A percentile compares a stretch with the other conserved stretches of the same genome.
These are phyloP conservation scores for Rhodotorula sp. DNA, from an alignment of 1,284 basidiomycete genomes.

Conservation along the genomic window DNA sequence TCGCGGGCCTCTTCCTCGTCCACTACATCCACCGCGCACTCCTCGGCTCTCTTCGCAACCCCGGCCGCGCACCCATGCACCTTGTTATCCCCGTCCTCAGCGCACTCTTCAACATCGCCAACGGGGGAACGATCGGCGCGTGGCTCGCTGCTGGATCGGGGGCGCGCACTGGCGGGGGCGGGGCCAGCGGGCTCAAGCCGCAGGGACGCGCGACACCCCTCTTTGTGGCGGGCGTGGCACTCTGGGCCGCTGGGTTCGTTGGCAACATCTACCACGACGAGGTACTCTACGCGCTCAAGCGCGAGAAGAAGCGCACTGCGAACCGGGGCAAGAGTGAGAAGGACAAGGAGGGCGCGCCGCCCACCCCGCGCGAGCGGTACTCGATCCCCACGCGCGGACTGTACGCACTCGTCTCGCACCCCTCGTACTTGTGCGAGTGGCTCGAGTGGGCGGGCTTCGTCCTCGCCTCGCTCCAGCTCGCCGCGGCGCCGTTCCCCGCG, in stretches of 20 bases:
- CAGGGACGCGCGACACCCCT: background rate
- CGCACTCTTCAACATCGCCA: slow-evolving; percentile 32
- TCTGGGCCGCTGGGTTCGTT: slow-evolving; percentile 41
- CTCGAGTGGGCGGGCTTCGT: slow-evolving; percentile 45
- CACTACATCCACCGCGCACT: slow-evolving; percentile 37
- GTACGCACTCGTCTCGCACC: slow-evolving; percentile 41
- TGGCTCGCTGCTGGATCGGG: slow-evolving; percentile 20
- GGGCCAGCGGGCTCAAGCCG: background rate
- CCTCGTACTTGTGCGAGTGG: slow-evolving; percentile 46
- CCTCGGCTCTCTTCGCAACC: slow-evolving; percentile 36
- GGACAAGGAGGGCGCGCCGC: background rate
- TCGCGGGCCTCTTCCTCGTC: slow-evolving; percentile 24
- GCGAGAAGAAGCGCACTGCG: slow-evolving; percentile 3
- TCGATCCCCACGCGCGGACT: slow-evolving; percentile 44
- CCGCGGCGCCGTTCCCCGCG: slow-evolving; percentile 17
- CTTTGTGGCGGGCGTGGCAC: slow-evolving; percentile 36
- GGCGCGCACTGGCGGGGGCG: background rate
- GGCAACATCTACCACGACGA: slow-evolving; percentile 45
- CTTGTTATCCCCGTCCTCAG: slow-evolving; percentile 31
- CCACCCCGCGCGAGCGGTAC: slow-evolving; percentile 33
- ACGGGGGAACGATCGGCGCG: slow-evolving; percentile 30
- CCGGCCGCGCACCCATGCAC: slow-evolving; percentile 28
- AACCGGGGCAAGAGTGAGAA: background rate
- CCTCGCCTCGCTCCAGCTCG: slow-evolving; percentile 16
- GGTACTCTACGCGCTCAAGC: slow-evolving; percentile 42